Evolutionary conservation across 2,329 filamentous ascomycete genomes (phyloP), one percentile per base, ranked within the genome.

Genomic region (Tolypocladium amazonense): DNA sequence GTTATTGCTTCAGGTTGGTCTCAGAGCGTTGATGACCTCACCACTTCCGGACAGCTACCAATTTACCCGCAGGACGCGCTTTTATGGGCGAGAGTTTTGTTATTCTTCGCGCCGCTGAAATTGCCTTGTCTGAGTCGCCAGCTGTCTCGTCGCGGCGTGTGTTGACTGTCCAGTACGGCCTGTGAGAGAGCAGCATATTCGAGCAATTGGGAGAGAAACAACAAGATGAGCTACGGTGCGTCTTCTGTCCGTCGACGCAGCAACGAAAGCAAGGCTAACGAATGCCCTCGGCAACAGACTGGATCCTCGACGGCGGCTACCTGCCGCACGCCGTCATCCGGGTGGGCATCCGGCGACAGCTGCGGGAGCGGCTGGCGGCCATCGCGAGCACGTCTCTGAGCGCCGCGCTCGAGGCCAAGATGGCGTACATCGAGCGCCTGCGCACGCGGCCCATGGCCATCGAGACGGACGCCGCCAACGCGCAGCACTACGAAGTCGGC

Each of bases 401-500:
- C 58, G 76, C 78, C 33, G 78, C 77, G 20, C 82, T 82, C 61
- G 77, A 79, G 60, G 78, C 77, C 60, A 89, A 89, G 70, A 86
- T 88, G 81, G 73, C 74, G 30, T 89, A 86, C 68, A 78, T 89
- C 14, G 75, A 82, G 57, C 71, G 78, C 4, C 76, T 88, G n/a
- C 79, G 83, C 25, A 76, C 73, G 20, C 76, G 80, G 41, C 85
- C 86, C 14, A 88, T 89, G 63, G 87, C 87, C n/a, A 80, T 89
- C 65, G 83, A 87, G 70, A 88, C 86, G 0, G 79, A 77, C 4
- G 75, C 79, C 2, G 86, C 87, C 27, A 89, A 89, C 69, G 75
- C 81, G 66, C 87, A 89, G 76, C 87, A 89, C 71, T 89, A 90
- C 68, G 87, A 89, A 72, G 86, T 89, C 47, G 85, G 84, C 45